phyloP scores from a whole-genome alignment of 2,329 filamentous ascomycete species.

The Stemphylium lycopersici region DNA sequence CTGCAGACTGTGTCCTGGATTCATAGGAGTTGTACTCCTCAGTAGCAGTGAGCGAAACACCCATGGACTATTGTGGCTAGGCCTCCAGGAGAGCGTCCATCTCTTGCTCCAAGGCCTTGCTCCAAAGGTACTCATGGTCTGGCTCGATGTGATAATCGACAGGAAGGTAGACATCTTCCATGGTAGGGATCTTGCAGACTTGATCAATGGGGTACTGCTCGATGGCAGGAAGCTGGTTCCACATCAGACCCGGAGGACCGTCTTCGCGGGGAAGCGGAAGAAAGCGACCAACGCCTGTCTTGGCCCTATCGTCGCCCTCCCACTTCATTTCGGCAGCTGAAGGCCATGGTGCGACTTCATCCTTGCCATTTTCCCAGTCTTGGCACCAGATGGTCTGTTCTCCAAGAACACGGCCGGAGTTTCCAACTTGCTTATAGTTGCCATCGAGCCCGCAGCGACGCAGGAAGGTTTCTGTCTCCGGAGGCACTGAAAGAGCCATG shows the following conservation, averaged over 20 bases:
- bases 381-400: conserved; percentile 50
- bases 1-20: background rate
- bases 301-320: conserved; percentile 55
- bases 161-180: conserved; percentile 48
- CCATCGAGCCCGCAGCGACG: conserved; percentile 23
- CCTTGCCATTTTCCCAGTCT: conserved; percentile 41
- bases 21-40: background rate
- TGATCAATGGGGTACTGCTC: conserved; percentile 50
- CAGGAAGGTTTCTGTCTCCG: conserved; percentile 18
- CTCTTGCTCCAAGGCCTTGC: conserved; percentile 32
- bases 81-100: conserved; percentile 34
- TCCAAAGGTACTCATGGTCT: conserved; percentile 35
- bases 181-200: conserved; percentile 42
- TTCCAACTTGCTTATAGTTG: conserved; percentile 32
- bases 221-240: conserved; percentile 50
- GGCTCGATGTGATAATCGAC: conserved; percentile 45
- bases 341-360: conserved; percentile 51
- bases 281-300: conserved; percentile 52
- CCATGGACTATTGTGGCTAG: conserved; percentile 1
- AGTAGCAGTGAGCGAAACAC: background rate
- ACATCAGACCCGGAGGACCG: conserved; percentile 49
- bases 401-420: conserved; percentile 43
- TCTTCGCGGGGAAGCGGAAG: conserved; percentile 52
- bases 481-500: conserved; percentile 11
- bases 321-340: conserved; percentile 52